These are phyloP conservation scores for Saccharomycopsis fibuligera DNA, from an alignment of 805 yeast species.

Conservation along the genomic window DNA sequence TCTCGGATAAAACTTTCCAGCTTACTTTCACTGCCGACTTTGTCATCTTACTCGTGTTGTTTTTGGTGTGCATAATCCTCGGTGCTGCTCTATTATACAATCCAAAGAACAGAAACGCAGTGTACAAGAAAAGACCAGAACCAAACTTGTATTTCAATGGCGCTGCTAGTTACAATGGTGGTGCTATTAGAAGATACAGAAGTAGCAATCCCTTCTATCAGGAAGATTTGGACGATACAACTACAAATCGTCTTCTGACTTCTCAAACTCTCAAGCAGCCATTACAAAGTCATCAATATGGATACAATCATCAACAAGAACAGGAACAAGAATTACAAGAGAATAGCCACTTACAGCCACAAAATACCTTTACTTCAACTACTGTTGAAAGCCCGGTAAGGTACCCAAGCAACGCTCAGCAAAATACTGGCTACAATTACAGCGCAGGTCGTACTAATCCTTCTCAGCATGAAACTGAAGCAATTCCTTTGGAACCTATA, in stretches of 20 bases:
- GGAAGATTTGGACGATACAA: too few species aligned
- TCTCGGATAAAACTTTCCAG: constrained; percentile 29
- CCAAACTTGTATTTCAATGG: not conserved
- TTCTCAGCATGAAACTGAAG: not conserved
- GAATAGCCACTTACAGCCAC: too few species aligned
- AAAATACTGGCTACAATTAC: too few species aligned
- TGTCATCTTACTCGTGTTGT: constrained; percentile 11
- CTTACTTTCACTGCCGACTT: constrained; percentile 12
- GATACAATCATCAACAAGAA: too few species aligned
- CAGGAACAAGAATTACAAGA: too few species aligned
- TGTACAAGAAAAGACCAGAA: not conserved
- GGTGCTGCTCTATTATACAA: constrained; percentile 10
- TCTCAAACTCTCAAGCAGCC: too few species aligned
- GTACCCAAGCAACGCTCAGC: too few species aligned
- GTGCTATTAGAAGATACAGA: not conserved
- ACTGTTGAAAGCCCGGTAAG: too few species aligned
- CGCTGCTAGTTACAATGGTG: not conserved
- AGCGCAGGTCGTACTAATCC: too few species aligned
- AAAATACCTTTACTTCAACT: too few species aligned
- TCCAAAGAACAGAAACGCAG: not conserved
- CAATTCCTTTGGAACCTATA: constrained; percentile 12
- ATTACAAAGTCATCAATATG: too few species aligned
- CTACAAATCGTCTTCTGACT: too few species aligned
- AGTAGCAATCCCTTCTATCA: not conserved
- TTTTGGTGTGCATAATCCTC: constrained; percentile 11